Percentiles rank a stretch among this genome's conserved stretches.
phyloP scores from a whole-genome alignment of 2,329 filamentous ascomycete genomes.

The Pseudocercospora macadamiae region DNA sequence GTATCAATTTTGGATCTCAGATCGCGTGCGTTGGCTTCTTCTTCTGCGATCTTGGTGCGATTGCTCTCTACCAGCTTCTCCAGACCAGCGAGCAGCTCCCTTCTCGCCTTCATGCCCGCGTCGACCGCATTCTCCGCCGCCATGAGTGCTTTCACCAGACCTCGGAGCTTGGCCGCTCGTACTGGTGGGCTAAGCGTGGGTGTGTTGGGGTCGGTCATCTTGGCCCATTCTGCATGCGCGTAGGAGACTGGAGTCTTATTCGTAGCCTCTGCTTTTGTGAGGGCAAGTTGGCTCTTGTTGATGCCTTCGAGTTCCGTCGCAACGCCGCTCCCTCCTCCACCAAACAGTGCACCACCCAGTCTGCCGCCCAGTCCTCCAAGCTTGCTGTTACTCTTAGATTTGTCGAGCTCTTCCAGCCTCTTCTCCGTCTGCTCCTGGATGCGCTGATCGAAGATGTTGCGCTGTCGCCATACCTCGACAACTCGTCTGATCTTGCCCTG shows the following conservation, averaged over 20 bases:
- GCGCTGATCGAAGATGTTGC: conserved; percentile 77
- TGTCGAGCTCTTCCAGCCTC: conserved; percentile 69
- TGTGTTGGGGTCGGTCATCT: conserved; percentile 72
- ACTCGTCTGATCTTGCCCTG: conserved; percentile 87
- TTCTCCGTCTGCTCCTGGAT: conserved; percentile 81
- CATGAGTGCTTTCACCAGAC: conserved; percentile 85
- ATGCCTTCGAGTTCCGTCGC: conserved; percentile 78
- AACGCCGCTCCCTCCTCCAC: conserved; percentile 57
- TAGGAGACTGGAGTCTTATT: conserved; percentile 68
- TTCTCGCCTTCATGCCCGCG: conserved; percentile 84
- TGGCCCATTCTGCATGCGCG: conserved; percentile 81
- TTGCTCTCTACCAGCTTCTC: conserved; percentile 81
- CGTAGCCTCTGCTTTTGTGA: conserved; percentile 72
- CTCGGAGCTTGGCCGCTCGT: conserved; percentile 84
- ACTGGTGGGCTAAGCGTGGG: conserved; percentile 80
- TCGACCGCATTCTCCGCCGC: conserved; percentile 86
- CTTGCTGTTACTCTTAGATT: conserved; percentile 37
- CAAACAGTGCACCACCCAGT: conserved; percentile 72
- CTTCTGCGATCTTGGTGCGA: conserved; percentile 67
- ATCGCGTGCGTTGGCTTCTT: conserved; percentile 67
- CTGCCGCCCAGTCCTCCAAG: conserved; percentile 30
- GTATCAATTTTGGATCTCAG: conserved; percentile 68
- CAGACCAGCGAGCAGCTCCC: conserved; percentile 74
- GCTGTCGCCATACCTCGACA: conserved; percentile 90
- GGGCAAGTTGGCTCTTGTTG: conserved; percentile 71